Base-by-base conservation (phyloP, 2,329 filamentous ascomycete genomes). In the Trichoderma sp. region DNA sequence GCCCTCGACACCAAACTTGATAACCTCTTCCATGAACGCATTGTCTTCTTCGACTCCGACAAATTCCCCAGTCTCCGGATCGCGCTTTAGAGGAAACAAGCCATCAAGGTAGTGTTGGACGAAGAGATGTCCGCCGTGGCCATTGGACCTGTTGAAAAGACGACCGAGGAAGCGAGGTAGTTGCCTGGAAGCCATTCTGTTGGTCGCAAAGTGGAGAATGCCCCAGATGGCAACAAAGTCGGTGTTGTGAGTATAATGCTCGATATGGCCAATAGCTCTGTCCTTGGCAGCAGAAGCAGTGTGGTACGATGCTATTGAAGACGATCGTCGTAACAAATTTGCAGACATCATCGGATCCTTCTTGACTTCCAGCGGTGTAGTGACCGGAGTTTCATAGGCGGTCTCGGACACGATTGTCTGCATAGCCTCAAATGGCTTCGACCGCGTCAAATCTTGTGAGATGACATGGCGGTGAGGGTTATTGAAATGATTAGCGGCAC, bases 401-500 rank as follows among this genome's bases (percentile, higher is more conserved):
- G 79, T 78, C 64, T 83, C 78, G 0, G 80, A 79, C 26, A 80
- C 74, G 10, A 78, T 69, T 0, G 78, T 78, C 13, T 76, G 74
- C 68, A 79, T 73, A 14, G 77, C 77, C 18, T 75, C 76, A n/a
- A 76, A 68, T 0, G 81, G 83, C 21, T 81, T 76, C 4, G 74
- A 73, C 2, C 73, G 69, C 1, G 76, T 70, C 1, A 81, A 71
- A 6, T 74, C 72, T 70, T 88, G 84, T 0, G 83, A 84, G 1
- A 78, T 74, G 13, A 81, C 73, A 69, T 86, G 84, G 3, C 85
- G 82, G 72, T 87, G 85, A 0, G 91, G 92, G 71, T 93, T 93
- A 77, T 94, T 94, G 81, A 93, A 94, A 77, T 94, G 91, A 74
- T 93, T 93, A 0, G 92, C 90, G 0, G 91, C 91, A 68, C 88